These are phyloP conservation scores for Ascochyta rabiei DNA, from an alignment of 2,329 filamentous ascomycete genomes.

Conservation along the genomic window DNA sequence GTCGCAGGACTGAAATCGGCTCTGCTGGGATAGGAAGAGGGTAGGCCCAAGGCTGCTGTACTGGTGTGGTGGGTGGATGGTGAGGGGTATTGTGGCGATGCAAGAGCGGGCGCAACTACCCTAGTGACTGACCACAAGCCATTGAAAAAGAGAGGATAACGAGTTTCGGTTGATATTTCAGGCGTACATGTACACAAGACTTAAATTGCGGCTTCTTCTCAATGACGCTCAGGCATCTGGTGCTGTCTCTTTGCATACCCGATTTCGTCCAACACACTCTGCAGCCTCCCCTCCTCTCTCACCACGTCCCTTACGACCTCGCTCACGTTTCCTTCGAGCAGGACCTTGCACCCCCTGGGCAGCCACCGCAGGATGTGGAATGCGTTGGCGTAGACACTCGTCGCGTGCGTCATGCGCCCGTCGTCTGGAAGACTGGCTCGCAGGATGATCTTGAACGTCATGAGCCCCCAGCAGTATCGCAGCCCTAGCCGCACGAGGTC, in stretches of 20 bases:
- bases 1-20: background rate
- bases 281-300: constrained; percentile 50
- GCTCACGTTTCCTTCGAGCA: constrained; percentile 49
- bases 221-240: constrained; percentile 46
- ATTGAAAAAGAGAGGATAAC: too few species aligned
- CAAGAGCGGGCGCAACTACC: too few species aligned
- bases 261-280: constrained; percentile 51
- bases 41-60: background rate
- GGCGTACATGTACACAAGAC: too few species aligned
- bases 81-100: background rate
- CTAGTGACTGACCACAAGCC: too few species aligned
- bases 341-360: constrained; percentile 50
- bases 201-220: background rate
- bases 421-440: constrained; percentile 42
- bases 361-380: constrained; percentile 56
- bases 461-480: constrained; percentile 54
- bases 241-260: constrained; percentile 42
- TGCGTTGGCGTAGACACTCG: constrained; percentile 54
- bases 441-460: constrained; percentile 50
- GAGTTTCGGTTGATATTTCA: too few species aligned
- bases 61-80: background rate
- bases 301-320: constrained; percentile 51
- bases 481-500: constrained; percentile 54
- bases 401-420: constrained; percentile 36
- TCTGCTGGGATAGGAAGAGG: too few species aligned